phyloP scores from a whole-genome alignment of 352 stramenopile species.

The Globisporangium uncinulatum region DNA sequence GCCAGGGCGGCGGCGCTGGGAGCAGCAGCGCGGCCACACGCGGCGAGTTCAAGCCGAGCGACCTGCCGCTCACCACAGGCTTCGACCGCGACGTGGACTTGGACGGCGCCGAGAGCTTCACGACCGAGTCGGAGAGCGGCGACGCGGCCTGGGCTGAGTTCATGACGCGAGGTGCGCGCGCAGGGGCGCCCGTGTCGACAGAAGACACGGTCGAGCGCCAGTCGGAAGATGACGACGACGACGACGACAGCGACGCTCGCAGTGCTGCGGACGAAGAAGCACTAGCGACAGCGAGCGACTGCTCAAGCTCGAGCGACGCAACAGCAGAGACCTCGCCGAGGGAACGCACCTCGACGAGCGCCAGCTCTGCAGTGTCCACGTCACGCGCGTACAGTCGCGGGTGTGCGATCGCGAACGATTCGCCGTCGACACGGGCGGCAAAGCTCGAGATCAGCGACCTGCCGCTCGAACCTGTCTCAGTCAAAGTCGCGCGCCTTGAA shows the following conservation, averaged over 20 bases:
- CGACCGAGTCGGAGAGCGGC: constrained; percentile 1
- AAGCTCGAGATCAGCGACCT: constrained; percentile 1
- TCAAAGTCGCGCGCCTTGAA: constrained; percentile 3
- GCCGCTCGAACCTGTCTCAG: not conserved
- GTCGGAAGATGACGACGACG: not conserved
- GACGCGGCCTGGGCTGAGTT: constrained; percentile 1
- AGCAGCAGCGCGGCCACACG: not conserved
- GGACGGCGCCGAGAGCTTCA: constrained; percentile 1
- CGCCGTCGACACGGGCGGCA: not conserved
- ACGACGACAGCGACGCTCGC: not conserved
- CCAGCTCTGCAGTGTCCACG: not conserved
- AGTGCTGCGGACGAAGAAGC: constrained; percentile 1
- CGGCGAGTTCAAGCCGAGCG: not conserved
- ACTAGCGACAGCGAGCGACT: not conserved
- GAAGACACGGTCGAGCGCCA: not conserved
- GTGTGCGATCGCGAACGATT: not conserved
- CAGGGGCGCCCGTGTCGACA: not conserved
- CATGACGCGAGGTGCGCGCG: not conserved
- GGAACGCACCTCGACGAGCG: not conserved
- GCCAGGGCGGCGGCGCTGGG: not conserved
- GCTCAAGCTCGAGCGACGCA: not conserved
- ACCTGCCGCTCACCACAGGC: not conserved
- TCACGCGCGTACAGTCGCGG: not conserved
- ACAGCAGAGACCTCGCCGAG: not conserved
- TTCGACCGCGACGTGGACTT: not conserved